A percentile compares a stretch with the other conserved stretches of the same genome.
Evolutionary conservation across 148 eudicot genomes (phyloP).

Genomic region (Vaccinium corymbosum): DNA sequence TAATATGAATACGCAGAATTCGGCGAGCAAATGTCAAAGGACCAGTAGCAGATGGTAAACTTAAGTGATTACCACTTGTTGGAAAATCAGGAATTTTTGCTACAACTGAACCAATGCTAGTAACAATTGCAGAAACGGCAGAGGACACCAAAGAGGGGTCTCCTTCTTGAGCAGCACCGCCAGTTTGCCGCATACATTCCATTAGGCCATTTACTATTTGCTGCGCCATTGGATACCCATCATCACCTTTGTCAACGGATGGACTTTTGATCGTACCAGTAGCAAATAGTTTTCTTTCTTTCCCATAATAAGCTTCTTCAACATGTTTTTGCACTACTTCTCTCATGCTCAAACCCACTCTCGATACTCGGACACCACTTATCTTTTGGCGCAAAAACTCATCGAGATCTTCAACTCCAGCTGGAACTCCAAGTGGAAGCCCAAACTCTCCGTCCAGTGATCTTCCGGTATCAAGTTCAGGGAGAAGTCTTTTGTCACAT

Average conservation of each 20-base stretch:
- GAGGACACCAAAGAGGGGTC: slow-evolving; percentile 93
- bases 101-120: slow-evolving; percentile 67
- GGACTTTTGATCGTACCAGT: slow-evolving; percentile 52
- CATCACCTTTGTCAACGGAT: slow-evolving; percentile 73
- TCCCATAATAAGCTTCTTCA: slow-evolving; percentile 72
- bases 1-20: slow-evolving; percentile 72
- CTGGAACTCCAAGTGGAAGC: slow-evolving; percentile 73
- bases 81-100: slow-evolving; percentile 79
- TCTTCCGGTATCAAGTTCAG: slow-evolving; percentile 88
- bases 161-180: slow-evolving; percentile 99
- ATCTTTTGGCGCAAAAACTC: slow-evolving; percentile 92
- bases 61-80: slow-evolving; percentile 41
- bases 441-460: slow-evolving; percentile 75
- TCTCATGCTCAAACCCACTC: slow-evolving; percentile 80
- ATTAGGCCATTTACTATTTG: slow-evolving; percentile 66
- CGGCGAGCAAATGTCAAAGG: slow-evolving; percentile 71
- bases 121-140: slow-evolving; percentile 89
- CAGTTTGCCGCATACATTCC: slow-evolving; percentile 97
- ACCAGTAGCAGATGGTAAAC: slow-evolving; percentile 46
- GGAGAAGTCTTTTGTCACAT: slow-evolving; percentile 66
- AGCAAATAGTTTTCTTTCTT: slow-evolving; percentile 75
- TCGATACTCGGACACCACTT: slow-evolving; percentile 64
- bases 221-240: slow-evolving; percentile 69
- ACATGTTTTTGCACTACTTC: slow-evolving; percentile 68
- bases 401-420: slow-evolving; percentile 83